Evolutionary conservation across 73 alveolate species (phyloP).

Genomic region (Halteria grandinella): DNA sequence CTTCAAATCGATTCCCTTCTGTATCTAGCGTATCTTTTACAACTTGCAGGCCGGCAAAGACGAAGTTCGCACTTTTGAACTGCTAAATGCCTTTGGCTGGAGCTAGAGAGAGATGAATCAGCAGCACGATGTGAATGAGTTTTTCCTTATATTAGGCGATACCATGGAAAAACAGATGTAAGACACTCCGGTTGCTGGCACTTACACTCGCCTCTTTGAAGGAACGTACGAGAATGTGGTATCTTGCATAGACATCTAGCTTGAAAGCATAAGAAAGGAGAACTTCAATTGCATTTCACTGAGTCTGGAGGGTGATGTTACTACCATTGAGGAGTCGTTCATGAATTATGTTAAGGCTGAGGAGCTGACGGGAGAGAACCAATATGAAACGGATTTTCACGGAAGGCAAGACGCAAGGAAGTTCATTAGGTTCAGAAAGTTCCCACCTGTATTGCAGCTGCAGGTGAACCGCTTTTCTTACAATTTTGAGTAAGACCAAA

Average conservation of each 20-base stretch:
- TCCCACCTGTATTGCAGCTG: slow-evolving; percentile 88
- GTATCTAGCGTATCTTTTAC: slow-evolving; percentile 85
- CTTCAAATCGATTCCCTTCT: slow-evolving; percentile 72
- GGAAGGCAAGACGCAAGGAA: slow-evolving; percentile 94
- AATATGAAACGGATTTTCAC: slow-evolving; percentile 86
- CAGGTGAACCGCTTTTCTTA: slow-evolving; percentile 85
- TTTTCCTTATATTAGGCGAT: slow-evolving; percentile 81
- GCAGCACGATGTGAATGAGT: slow-evolving; percentile 95
- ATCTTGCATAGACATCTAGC: slow-evolving; percentile 79
- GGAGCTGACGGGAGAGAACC: slow-evolving; percentile 87
- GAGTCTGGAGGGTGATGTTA: slow-evolving; percentile 77
- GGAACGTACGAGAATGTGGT: slow-evolving; percentile 78
- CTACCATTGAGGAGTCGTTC: slow-evolving; percentile 69
- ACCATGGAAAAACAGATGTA: slow-evolving; percentile 86
- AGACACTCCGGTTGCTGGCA: slow-evolving; percentile 72
- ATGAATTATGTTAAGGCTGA: slow-evolving; percentile 85
- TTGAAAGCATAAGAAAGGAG: slow-evolving; percentile 75
- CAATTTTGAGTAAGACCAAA: slow-evolving; percentile 71
- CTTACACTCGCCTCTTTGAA: slow-evolving; percentile 79
- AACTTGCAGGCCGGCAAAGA: slow-evolving; percentile 67
- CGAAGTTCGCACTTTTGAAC: slow-evolving; percentile 68
- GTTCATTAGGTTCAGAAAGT: slow-evolving; percentile 78
- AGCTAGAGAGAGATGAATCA: slow-evolving; percentile 78
- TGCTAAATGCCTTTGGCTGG: slow-evolving; percentile 92
- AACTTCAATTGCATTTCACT: slow-evolving; percentile 79